Base-by-base conservation (phyloP, 2,329 filamentous ascomycete species). In the Paraconiothyrium brasiliense region DNA sequence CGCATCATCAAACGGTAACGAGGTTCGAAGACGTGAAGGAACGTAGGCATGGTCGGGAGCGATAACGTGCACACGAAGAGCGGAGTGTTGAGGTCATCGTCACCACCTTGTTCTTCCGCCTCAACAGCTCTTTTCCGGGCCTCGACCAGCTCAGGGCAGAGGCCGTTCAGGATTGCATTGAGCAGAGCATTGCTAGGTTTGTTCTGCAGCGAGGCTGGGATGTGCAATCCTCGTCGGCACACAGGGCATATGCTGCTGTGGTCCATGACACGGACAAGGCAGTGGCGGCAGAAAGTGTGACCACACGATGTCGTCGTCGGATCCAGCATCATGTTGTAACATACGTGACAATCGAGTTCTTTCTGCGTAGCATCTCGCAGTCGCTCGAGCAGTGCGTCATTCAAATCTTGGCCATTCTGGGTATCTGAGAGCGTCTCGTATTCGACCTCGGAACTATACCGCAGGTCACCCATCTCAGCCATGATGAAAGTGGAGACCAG, bases 21-120 rank as follows among this genome's bases (percentile, higher is more conserved):
- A n/a, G 92, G 92, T 76, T 97, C 94, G 73, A 97, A 97, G n/a
- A 97, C 87, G 70, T 96, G 92, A 3, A 97, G 82, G 68, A 95
- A 95, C 0, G 92, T 94, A 0, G 83, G 92, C 87, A 94, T 93
- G 1, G 85, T 84, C 0, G 94, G 94, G 68, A 95, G 94, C 0
- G 92, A 87, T 9, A 96, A 79, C 0, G 92, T 93, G 78, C 92
- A 95, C 35, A 96, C 86, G 68, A 97, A 97, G 0, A 97, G 81
- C 0, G 76, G 76, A 4, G 90, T 85, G 39, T 89, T 86, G 20
- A 87, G 82, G 10, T 88, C 87, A 4, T 85, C 84, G 32, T 80
- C 71, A 1, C 83, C 83, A 10, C 83, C 81, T 34, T 85, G 82
- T 57, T 89, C 86, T 67, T 92, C 90, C 3, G 83, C 78, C 3